These are phyloP conservation scores for Kazachstania psychrophila DNA, from an alignment of 805 yeast species.

Conservation along the genomic window DNA sequence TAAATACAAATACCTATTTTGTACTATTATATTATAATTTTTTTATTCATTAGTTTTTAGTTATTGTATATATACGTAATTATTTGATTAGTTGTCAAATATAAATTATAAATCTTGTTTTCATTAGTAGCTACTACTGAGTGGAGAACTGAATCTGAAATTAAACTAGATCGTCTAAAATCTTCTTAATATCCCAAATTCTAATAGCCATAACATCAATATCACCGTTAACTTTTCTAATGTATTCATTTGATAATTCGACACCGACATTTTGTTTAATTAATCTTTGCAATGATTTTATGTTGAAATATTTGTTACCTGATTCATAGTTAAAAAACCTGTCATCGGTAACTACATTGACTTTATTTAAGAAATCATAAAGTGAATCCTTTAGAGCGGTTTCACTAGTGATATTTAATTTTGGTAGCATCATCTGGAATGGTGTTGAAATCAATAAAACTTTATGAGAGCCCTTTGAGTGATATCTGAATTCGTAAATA, in stretches of 20 bases:
- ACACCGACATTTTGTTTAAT: slow-evolving; percentile 29
- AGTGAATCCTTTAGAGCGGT: slow-evolving; percentile 16
- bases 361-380: slow-evolving; percentile 12
- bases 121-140: no score
- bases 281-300: slow-evolving; percentile 22
- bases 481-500: slow-evolving; percentile 65
- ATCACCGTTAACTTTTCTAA: slow-evolving; percentile 25
- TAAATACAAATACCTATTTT: no score
- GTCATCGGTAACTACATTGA: slow-evolving; percentile 21
- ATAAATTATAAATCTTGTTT: no score
- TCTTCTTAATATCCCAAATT: slow-evolving; percentile 22
- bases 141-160: no score
- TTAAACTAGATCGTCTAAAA: slow-evolving; percentile 20
- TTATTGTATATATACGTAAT: no score
- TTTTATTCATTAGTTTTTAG: no score
- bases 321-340: slow-evolving; percentile 11
- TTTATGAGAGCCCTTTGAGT: slow-evolving; percentile 55
- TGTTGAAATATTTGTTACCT: slow-evolving; percentile 18
- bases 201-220: slow-evolving; percentile 20
- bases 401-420: slow-evolving; percentile 18
- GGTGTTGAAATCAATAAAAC: slow-evolving; percentile 60
- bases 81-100: no score
- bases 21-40: no score
- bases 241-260: slow-evolving; percentile 30
- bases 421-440: slow-evolving; percentile 45